phyloP scores from a whole-genome alignment of 129 eudicot species.

The Flaveria sonorensis region DNA sequence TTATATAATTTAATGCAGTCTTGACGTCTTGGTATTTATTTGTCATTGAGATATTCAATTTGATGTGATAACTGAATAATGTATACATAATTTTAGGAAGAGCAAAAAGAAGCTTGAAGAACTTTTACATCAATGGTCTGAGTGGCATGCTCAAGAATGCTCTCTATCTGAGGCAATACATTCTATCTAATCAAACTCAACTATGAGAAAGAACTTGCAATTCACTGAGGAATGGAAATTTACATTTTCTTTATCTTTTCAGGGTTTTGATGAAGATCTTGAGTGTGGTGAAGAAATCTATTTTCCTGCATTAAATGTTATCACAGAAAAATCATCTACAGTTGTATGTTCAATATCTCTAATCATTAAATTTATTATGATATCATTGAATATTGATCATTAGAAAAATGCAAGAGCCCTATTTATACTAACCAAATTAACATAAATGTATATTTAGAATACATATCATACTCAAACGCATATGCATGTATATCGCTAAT shows the following conservation, averaged over 20 bases:
- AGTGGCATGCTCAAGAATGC: conserved; percentile 51
- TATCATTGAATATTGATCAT: too few relatives aligned
- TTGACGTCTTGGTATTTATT: neutral
- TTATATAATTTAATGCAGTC: neutral
- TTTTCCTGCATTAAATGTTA: conserved; percentile 74
- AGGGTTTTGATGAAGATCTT: conserved; percentile 51
- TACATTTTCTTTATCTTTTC: neutral
- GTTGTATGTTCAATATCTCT: conserved; percentile 49
- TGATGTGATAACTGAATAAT: neutral
- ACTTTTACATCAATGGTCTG: conserved; percentile 49
- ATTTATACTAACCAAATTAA: too few relatives aligned
- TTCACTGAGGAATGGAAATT: neutral
- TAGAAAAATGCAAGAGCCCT: too few relatives aligned
- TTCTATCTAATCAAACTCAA: neutral
- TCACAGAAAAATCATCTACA: conserved; percentile 50
- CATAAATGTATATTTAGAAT: too few relatives aligned
- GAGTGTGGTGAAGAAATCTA: conserved; percentile 79
- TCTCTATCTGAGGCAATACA: conserved; percentile 34
- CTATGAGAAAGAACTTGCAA: neutral
- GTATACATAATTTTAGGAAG: conserved; percentile 20
- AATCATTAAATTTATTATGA: too few relatives aligned
- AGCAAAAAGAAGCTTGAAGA: conserved; percentile 57
- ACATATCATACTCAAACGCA: too few relatives aligned
- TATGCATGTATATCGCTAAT: neutral
- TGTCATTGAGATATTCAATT: neutral